Evolutionary conservation across 306 rosid species (phyloP), one percentile per base, ranked within the genome.

Genomic region (Psophocarpus tetragonolobus): DNA sequence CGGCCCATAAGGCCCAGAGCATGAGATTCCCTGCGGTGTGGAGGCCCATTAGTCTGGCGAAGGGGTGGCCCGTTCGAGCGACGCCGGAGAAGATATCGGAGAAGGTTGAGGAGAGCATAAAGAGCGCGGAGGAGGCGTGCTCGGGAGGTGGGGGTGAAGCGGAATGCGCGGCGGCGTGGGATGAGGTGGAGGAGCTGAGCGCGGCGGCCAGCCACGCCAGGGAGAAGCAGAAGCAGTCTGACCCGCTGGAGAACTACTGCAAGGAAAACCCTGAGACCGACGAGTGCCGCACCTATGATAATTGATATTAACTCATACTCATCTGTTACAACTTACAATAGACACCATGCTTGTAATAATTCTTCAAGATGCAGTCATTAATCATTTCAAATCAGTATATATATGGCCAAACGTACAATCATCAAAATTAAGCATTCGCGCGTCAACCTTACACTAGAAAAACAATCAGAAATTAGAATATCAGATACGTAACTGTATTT

Each of bases 101-200:
- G 2, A 88, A 87, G 85, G 97, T 94, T 63, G 90, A 64, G 58
- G 90, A 92, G 82, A 94, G 98, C 87, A 89, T 94, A 53, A 92
- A 92, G 95, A 76, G 74, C 1, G 98, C 98, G 2, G 90, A 90
- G 88, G 87, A 84, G 82, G 11, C 91, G 0, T 94, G 98, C 84
- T 69, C 91, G 0, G 97, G 47, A 1, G 82, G 90, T 57, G 92
- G 91, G 11, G 82, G 69, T 0, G 88, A 90, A 64, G 93, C 97
- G 0, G 98, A 95, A 85, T 95, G 98, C 71, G 96, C 80, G 74
- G 98, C 97, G 14, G 98, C 98, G 0, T 95, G 98, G 98, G 98
- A 95, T 47, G 96, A 89, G 80, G 98, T 95, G 77, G 98, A 95
- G 97, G 98, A 95, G 86, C 91, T 91, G 20, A 95, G 98, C 67